Evolutionary conservation across 176 grass and related monocot genomes (phyloP), one percentile per base, ranked within the genome.

Genomic region (Elymus sibiricus): DNA sequence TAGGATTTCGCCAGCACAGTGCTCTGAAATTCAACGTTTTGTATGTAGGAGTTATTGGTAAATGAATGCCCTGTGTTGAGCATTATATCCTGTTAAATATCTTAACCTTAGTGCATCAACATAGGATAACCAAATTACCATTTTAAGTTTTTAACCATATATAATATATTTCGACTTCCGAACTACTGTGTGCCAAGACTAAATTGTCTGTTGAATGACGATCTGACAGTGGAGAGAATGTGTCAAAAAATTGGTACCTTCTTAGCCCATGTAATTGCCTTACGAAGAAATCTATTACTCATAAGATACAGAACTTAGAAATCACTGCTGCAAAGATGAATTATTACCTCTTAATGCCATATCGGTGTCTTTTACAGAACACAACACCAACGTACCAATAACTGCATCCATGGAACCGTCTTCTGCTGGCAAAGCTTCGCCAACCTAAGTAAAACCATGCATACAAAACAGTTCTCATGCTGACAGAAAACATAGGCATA

Each of bases 361-460:
- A n/a, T 84, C 28, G 0, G 87, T 76, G 73, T 95, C 85, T 55
- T 79, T 83, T 40, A 92, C 90, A 21, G 97, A 98, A 91, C 97
- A 98, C 60, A 98, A 65, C 31, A 96, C 94, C 32, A 96, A 69
- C 64, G 94, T 96, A 31, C 94, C 94, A 35, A 99, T 82, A 74
- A 99, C 94, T 4, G 55, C 88, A 88, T 99, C 97, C 84, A 99
- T 86, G 10, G 94, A 91, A 83, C 84, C 92, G 21, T 99, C 97
- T 17, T 88, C 74, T 5, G 85, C 86, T 38, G 94, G 88, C 88
- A 99, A 91, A 32, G 82, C 79, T 81, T 99, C 97, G 10, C 86
- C 92, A 27, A 96, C 94, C 94, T 99, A 92, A 38, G 82, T 39
- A 66, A 26, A 93, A 19, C 6, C 61, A 11, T 17, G 38, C 51